A percentile compares a stretch with the other conserved stretches of the same genome.
These are phyloP conservation scores for Aspergillus conjunctus DNA, from an alignment of 495 filamentous ascomycete genomes.

Conservation along the genomic window DNA sequence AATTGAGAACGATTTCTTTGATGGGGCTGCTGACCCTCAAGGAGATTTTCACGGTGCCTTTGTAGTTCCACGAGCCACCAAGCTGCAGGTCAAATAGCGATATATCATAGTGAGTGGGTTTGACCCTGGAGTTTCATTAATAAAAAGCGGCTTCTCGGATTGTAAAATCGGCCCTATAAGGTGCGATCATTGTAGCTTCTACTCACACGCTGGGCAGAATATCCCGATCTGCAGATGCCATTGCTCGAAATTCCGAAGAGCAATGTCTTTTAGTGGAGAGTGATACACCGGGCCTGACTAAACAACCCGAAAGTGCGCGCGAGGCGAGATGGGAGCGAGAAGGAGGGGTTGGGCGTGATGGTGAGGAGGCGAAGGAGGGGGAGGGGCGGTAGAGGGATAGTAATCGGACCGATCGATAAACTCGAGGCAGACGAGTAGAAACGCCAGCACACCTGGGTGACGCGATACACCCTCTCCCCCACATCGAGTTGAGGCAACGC, in stretches of 20 bases:
- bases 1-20: slow-evolving; percentile 75
- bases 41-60: slow-evolving; percentile 72
- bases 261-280: slow-evolving; percentile 32
- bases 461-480: slow-evolving; percentile 43
- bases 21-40: slow-evolving; percentile 62
- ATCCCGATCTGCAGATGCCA: slow-evolving; percentile 53
- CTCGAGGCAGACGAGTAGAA: slow-evolving; percentile 26
- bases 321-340: slow-evolving; percentile 30
- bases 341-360: slow-evolving; percentile 21
- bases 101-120: slow-evolving; percentile 83
- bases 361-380: slow-evolving; percentile 20
- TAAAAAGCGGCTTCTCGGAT: background rate
- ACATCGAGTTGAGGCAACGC: slow-evolving; percentile 32
- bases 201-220: slow-evolving; percentile 55
- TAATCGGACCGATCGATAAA: slow-evolving; percentile 31
- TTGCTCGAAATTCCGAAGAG: slow-evolving; percentile 46
- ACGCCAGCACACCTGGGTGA: slow-evolving; percentile 37
- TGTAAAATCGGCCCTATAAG: too few relatives aligned
- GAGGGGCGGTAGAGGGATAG: slow-evolving; percentile 26
- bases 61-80: slow-evolving; percentile 72
- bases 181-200: too few relatives aligned
- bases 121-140: slow-evolving; percentile 54
- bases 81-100: slow-evolving; percentile 78
- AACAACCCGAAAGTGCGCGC: slow-evolving; percentile 28
- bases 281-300: slow-evolving; percentile 21